A percentile compares a stretch with the other conserved stretches of the same genome.
Conservation (phyloP, 306 rosid species). For the Prunus campanulata region DNA sequence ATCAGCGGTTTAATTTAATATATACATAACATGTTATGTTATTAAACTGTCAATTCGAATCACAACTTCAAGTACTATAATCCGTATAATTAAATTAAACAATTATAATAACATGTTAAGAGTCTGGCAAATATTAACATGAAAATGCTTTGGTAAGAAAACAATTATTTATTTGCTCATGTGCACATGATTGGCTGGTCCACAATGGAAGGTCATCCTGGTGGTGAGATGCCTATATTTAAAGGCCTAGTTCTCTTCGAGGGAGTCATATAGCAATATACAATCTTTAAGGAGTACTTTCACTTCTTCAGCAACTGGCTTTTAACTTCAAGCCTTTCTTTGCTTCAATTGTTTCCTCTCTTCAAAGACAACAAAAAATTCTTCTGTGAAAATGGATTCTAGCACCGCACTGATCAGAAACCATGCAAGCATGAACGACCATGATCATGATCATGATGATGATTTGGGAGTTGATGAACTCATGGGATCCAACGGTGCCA, state of each 20-base stretch:
- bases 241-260: not conserved
- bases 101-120: not conserved
- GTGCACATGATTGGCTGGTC: not conserved
- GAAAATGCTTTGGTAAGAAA: not conserved
- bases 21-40: not conserved
- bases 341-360: not conserved
- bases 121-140: not conserved
- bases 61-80: too few relatives aligned
- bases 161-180: not conserved
- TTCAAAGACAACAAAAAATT: not conserved
- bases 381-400: not conserved
- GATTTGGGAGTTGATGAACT: constrained; percentile 11
- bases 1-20: not conserved
- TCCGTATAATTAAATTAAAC: too few relatives aligned
- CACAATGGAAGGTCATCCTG: not conserved
- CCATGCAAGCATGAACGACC: constrained; percentile 5
- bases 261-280: not conserved
- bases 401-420: not conserved
- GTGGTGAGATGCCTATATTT: constrained; percentile 7
- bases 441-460: constrained; percentile 11
- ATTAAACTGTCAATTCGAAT: too few relatives aligned
- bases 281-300: not conserved
- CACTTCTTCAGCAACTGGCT: not conserved
- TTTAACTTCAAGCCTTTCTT: not conserved
- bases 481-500: too few relatives aligned